Evolutionary conservation across 2,329 filamentous ascomycete genomes (phyloP).

Genomic region (Pyrenophora teres): DNA sequence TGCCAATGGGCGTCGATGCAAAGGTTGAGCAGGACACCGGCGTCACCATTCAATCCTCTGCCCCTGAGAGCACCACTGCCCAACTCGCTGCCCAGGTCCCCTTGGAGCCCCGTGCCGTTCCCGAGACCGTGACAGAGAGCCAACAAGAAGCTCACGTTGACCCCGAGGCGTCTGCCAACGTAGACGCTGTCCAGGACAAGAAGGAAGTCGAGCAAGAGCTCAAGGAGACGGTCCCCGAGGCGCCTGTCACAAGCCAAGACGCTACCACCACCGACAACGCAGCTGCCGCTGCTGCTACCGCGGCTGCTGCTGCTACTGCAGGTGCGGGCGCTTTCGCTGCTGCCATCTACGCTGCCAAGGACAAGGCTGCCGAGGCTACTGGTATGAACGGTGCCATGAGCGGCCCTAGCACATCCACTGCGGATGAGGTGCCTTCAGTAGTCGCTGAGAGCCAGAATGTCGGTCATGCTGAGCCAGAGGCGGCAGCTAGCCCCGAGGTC

Average conservation of each 20-base stretch:
- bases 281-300: slow-evolving; percentile 24
- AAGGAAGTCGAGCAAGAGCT: slow-evolving; percentile 72
- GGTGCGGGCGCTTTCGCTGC: slow-evolving; percentile 48
- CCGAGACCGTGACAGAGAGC: slow-evolving; percentile 71
- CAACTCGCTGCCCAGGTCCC: slow-evolving; percentile 53
- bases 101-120: slow-evolving; percentile 52
- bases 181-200: slow-evolving; percentile 72
- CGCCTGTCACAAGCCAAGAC: slow-evolving; percentile 35
- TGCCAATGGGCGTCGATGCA: slow-evolving; percentile 66
- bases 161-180: slow-evolving; percentile 70
- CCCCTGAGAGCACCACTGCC: slow-evolving; percentile 53
- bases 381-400: slow-evolving; percentile 41
- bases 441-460: slow-evolving; percentile 74
- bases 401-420: slow-evolving; percentile 40
- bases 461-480: slow-evolving; percentile 66
- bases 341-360: slow-evolving; percentile 38
- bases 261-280: slow-evolving; percentile 17
- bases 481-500: slow-evolving; percentile 66
- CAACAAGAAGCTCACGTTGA: slow-evolving; percentile 67
- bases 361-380: slow-evolving; percentile 45
- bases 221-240: slow-evolving; percentile 66
- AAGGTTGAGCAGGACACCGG: slow-evolving; percentile 47
- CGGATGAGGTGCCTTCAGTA: slow-evolving; percentile 57
- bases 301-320: slow-evolving; percentile 48
- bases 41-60: slow-evolving; percentile 50